Conservation (phyloP, 1,284 basidiomycete species). For the Apiotrichum mycotoxinovorans region DNA sequence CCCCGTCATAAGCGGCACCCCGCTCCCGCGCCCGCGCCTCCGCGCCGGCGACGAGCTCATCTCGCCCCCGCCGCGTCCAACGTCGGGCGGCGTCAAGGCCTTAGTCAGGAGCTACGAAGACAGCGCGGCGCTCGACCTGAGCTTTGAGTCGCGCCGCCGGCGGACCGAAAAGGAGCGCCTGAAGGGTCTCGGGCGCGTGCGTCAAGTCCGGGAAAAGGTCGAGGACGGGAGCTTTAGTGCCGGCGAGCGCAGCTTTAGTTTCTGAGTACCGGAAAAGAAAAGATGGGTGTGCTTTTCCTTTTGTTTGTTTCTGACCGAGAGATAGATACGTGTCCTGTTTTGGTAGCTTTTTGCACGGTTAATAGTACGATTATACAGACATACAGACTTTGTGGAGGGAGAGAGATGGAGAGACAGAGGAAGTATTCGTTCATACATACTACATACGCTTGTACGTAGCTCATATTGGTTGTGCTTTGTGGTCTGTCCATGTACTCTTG, state of each 20-base stretch:
- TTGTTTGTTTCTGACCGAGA: too few species aligned
- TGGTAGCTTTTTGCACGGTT: not conserved
- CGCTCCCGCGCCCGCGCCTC: slow-evolving; percentile 2
- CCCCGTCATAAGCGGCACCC: slow-evolving; percentile 1
- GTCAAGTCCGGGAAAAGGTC: slow-evolving; percentile 1
- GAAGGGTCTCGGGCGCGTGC: slow-evolving; percentile 9
- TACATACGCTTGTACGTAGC: too few species aligned
- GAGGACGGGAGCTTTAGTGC: slow-evolving; percentile 6
- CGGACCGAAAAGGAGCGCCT: slow-evolving; percentile 7
- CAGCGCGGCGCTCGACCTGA: slow-evolving; percentile 8
- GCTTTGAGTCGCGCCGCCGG: slow-evolving; percentile 10
- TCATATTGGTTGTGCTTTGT: too few species aligned
- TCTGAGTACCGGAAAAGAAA: not conserved
- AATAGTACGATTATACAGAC: too few species aligned
- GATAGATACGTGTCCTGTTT: too few species aligned
- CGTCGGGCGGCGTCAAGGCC: slow-evolving; percentile 3
- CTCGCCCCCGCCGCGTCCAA: not conserved
- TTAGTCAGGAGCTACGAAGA: slow-evolving; percentile 8
- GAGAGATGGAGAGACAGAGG: too few species aligned
- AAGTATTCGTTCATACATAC: too few species aligned
- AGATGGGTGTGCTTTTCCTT: too few species aligned
- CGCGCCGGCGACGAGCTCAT: not conserved
- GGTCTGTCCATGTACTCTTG: too few species aligned
- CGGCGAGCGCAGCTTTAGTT: not conserved
- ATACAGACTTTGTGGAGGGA: too few species aligned